Base-by-base conservation (phyloP, 305 asterid genomes). In the Fraxinus velutina region DNA sequence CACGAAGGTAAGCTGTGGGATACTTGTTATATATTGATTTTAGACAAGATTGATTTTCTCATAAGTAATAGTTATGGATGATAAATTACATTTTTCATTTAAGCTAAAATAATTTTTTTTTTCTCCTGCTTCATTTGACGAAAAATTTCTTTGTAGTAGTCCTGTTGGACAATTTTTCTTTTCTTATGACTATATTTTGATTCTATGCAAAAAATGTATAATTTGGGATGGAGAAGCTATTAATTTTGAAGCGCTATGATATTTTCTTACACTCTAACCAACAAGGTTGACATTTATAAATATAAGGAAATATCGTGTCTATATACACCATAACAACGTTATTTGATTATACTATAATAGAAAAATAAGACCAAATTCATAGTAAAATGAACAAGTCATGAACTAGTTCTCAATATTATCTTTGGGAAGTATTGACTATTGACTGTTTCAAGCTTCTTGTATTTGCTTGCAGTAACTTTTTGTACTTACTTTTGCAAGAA, bases 1-100 rank as follows among this genome's bases (percentile, higher is more conserved):
- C 99, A 96, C 86, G 99, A 96, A 89, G 97, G 99, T 96, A 84
- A 83, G 80, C 77, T 8, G 34, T 36, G 77, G 68, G 74, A 36
- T 77, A 12, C 71, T 13, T 75, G 64, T 78, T n/a, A 32, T 71
- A 29, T 30, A 27, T 66, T 66, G 34, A 64, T 64, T 64, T 64
- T 64, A 57, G 29, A 57, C 68, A 7, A 15, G n/a, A 22, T 64
- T 22, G 73, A 66, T 12, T 66, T 24, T 64, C 33, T 64, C 73
- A 3, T 0, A 64, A 64, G 73, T 64, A 24, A 22, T 64, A 64
- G 36, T 64, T 64, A 24, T 64, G 70, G 33, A 64, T 24, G 36
- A 27, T 8, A 27, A 64, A 10, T 64, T 24, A 64, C 73, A 64
- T 24, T 10, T 64, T 64, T 24, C 32, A 27, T 22, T 64, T 8